Base-by-base conservation (phyloP, 169 alveolate species). In the Eimeria necatrix region DNA sequence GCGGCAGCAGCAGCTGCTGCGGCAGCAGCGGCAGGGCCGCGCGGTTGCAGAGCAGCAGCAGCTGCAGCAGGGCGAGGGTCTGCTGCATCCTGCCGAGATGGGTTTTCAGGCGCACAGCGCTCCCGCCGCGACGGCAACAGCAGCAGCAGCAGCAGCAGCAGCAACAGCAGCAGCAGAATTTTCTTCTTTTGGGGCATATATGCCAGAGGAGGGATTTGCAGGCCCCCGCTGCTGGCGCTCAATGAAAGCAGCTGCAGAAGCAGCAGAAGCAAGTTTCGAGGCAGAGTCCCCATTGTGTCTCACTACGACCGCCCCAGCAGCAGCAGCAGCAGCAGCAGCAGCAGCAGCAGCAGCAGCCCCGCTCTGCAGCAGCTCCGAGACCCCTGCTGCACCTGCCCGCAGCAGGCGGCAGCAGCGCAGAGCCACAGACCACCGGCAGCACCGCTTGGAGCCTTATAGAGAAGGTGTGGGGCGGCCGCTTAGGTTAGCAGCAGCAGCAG, bases 281-380 rank as follows among this genome's bases (percentile, higher is more conserved):
- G n/a, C n/a, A n/a, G n/a, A n/a, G n/a, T n/a, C n/a, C n/a, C n/a
- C n/a, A n/a, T n/a, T n/a, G n/a, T n/a, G n/a, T n/a, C n/a, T n/a
- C n/a, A n/a, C n/a, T n/a, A n/a, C 64, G 14, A 14, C 64, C 8
- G 8, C 64, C 20, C 14, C 64, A 56, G 20, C 64, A 56, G 20
- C 64, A 56, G 64, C 64, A 56, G 8, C 64, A 56, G 64, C 64
- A 56, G 64, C 64, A 56, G 64, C 64, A 56, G 64, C 64, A 56
- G 64, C 64, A 56, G 64, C 64, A 56, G 64, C 64, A 14, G 14
- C 8, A 9, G 64, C 8, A 9, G 64, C 64, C 14, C 20, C 64
- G 14, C 20, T 56, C 14, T 56, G 64, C 64, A 56, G 64, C 64
- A 56, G 64, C 64, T 9, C 8, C 64, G 64, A 56, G 64, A 56